These are phyloP conservation scores for Camelina hispida DNA, from an alignment of 345 rosid genomes.

Conservation along the genomic window DNA sequence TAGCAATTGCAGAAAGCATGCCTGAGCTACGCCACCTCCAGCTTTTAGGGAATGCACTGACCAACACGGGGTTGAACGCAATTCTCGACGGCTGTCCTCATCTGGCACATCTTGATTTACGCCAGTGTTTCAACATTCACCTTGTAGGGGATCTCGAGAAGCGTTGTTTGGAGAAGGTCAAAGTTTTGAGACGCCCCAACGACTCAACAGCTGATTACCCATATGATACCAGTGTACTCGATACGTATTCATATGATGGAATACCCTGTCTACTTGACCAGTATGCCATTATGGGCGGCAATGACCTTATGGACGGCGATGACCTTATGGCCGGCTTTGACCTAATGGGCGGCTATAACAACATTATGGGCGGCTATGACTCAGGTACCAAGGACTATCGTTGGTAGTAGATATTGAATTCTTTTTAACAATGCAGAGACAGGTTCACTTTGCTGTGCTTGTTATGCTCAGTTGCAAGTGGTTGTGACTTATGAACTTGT, in stretches of 20 bases:
- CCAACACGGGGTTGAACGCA: slow-evolving; percentile 55
- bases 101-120: slow-evolving; percentile 64
- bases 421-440: slow-evolving; percentile 8
- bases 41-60: slow-evolving; percentile 55
- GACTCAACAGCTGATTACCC: slow-evolving; percentile 55
- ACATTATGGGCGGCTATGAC: neutral
- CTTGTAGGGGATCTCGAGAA: slow-evolving; percentile 48
- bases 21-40: slow-evolving; percentile 53
- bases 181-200: slow-evolving; percentile 46
- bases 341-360: neutral
- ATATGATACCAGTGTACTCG: neutral
- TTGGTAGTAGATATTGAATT: neutral
- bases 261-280: neutral
- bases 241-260: too few species aligned
- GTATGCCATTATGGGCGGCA: neutral
- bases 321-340: too few species aligned
- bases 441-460: neutral
- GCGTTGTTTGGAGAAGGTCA: slow-evolving; percentile 48
- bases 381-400: neutral
- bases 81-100: slow-evolving; percentile 59
- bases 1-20: slow-evolving; percentile 62
- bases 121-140: slow-evolving; percentile 54
- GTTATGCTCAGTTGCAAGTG: neutral
- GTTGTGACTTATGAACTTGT: neutral
- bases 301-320: neutral